These are phyloP conservation scores for Triticum dicoccoides DNA, from an alignment of 176 grass and related monocot genomes.

Conservation along the genomic window DNA sequence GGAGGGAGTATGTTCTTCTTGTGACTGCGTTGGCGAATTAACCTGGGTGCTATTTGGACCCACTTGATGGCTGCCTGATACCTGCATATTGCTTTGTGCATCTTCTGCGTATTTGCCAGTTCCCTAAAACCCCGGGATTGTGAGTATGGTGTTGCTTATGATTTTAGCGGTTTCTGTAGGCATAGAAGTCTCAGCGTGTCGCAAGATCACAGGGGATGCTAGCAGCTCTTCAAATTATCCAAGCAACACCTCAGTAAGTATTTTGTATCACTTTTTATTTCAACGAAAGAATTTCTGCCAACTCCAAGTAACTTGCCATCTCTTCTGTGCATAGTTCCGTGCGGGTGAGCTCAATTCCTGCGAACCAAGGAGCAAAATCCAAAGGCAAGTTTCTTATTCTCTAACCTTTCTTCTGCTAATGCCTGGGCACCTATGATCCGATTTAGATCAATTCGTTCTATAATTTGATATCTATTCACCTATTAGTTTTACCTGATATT, in stretches of 20 bases:
- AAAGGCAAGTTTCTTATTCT: slow-evolving; percentile 2
- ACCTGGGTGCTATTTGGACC: background rate
- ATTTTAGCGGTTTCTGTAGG: background rate
- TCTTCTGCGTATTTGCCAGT: background rate
- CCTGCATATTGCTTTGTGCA: background rate
- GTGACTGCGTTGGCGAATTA: background rate
- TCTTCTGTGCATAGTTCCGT: background rate
- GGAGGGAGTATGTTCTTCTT: background rate
- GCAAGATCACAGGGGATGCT: background rate
- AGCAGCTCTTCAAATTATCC: background rate
- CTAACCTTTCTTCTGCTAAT: background rate
- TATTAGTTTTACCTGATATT: background rate
- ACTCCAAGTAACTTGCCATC: background rate
- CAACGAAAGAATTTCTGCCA: background rate
- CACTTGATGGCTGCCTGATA: background rate
- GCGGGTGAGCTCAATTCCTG: background rate
- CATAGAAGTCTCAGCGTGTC: background rate
- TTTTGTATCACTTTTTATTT: background rate
- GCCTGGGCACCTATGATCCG: background rate
- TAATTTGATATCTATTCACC: background rate
- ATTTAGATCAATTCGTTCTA: background rate
- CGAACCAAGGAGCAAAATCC: background rate
- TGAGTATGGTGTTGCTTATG: background rate
- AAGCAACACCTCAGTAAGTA: slow-evolving; percentile 1
- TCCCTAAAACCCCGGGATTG: background rate